These are phyloP conservation scores for Leucocoprinus birnbaumii DNA, from an alignment of 768 basidiomycete species.

Conservation along the genomic window DNA sequence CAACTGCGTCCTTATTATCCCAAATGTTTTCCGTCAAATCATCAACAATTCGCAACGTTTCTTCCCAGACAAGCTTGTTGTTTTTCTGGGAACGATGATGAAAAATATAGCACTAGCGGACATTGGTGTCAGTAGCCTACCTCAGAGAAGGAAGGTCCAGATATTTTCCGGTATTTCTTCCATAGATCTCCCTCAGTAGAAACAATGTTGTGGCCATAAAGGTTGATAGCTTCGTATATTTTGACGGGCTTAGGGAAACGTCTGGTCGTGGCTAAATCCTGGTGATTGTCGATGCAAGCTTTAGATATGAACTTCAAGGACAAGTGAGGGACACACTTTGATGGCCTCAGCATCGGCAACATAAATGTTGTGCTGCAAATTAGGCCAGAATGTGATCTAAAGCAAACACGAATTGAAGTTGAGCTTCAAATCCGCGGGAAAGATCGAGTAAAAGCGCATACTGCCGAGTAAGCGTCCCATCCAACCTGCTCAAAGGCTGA, in stretches of 20 bases:
- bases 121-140: slow-evolving; percentile 26
- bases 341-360: slow-evolving; percentile 39
- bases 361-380: slow-evolving; percentile 18
- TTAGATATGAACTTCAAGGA: background rate
- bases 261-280: slow-evolving; percentile 50
- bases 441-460: slow-evolving; percentile 14
- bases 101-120: background rate
- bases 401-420: background rate
- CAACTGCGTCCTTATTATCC: slow-evolving; percentile 31
- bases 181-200: slow-evolving; percentile 61
- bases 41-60: slow-evolving; percentile 37
- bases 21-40: slow-evolving; percentile 48
- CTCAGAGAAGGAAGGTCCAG: slow-evolving; percentile 65
- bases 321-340: slow-evolving; percentile 28
- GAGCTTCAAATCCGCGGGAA: background rate
- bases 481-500: slow-evolving; percentile 22
- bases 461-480: slow-evolving; percentile 33
- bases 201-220: slow-evolving; percentile 65
- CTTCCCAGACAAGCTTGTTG: slow-evolving; percentile 48
- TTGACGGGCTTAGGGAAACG: slow-evolving; percentile 57
- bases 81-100: slow-evolving; percentile 29
- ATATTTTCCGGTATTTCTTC: slow-evolving; percentile 62
- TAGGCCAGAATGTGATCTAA: slow-evolving; percentile 26
- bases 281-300: background rate
- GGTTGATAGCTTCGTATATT: slow-evolving; percentile 39